A percentile compares a stretch with the other conserved stretches of the same genome.
Evolutionary conservation across 2,329 filamentous ascomycete species (phyloP).

Genomic region (Zalaria sp.): DNA sequence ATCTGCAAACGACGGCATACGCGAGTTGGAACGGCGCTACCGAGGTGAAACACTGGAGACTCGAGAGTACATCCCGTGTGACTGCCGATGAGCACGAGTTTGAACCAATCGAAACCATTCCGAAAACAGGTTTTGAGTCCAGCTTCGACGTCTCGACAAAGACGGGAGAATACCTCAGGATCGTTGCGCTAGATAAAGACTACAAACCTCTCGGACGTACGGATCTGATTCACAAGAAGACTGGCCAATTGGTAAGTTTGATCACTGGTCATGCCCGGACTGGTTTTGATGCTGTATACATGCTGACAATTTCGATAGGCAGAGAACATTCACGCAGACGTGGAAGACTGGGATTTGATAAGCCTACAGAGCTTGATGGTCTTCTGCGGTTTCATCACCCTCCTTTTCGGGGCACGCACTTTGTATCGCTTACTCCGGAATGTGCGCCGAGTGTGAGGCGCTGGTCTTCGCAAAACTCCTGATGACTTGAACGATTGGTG

Average conservation of each 20-base stretch:
- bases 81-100: not conserved
- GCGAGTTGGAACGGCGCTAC: conserved; percentile 9
- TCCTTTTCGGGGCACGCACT: too few species aligned
- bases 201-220: conserved; percentile 11
- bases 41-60: conserved; percentile 6
- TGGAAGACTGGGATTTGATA: too few species aligned
- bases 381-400: too few species aligned
- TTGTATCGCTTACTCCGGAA: too few species aligned
- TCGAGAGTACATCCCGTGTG: conserved; percentile 2
- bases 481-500: too few species aligned
- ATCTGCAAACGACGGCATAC: conserved; percentile 2
- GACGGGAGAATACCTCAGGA: not conserved
- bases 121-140: conserved; percentile 7
- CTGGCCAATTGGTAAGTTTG: not conserved
- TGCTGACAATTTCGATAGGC: too few species aligned
- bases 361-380: too few species aligned
- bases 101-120: conserved; percentile 10
- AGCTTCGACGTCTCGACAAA: too few species aligned
- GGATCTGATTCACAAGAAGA: conserved; percentile 5
- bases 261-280: not conserved
- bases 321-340: too few species aligned
- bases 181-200: conserved; percentile 11
- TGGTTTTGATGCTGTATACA: too few species aligned
- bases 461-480: too few species aligned
- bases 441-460: too few species aligned